Evolutionary conservation across 1,284 basidiomycete species (phyloP).

Genomic region (Ganoderma sinense): DNA sequence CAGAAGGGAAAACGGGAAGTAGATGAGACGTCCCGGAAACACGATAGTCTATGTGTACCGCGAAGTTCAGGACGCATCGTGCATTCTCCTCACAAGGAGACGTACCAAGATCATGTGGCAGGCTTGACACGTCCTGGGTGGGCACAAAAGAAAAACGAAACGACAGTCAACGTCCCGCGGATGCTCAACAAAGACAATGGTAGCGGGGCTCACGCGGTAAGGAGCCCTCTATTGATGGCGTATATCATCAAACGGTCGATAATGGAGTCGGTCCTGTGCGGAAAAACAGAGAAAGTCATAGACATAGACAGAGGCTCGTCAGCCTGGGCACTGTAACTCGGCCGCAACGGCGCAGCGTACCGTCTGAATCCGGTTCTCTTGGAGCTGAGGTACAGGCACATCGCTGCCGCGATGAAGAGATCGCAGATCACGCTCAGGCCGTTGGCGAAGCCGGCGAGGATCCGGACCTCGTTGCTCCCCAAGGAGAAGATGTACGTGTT

Average conservation of each 20-base stretch:
- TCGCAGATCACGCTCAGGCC: constrained; percentile 1
- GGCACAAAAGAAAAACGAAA: too few relatives aligned
- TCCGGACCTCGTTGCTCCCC: neutral
- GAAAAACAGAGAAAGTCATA: neutral
- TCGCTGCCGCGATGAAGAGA: neutral
- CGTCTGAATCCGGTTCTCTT: neutral
- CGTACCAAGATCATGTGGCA: neutral
- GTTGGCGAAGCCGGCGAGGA: neutral
- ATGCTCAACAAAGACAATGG: too few relatives aligned
- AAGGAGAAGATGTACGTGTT: neutral
- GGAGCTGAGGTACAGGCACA: neutral
- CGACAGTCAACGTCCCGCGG: too few relatives aligned
- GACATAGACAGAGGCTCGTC: too few relatives aligned
- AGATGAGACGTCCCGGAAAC: neutral
- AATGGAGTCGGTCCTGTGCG: neutral
- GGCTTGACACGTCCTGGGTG: neutral
- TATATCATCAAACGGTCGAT: neutral
- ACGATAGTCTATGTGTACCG: neutral
- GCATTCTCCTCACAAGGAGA: too few relatives aligned
- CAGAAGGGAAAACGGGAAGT: neutral
- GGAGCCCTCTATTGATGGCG: neutral
- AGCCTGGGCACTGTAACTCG: too few relatives aligned
- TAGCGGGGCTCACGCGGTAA: neutral
- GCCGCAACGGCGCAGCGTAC: too few relatives aligned
- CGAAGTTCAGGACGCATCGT: too few relatives aligned